A percentile compares a stretch with the other conserved stretches of the same genome.
phyloP scores from a whole-genome alignment of 257 asterid species.

The Avicennia marina region DNA sequence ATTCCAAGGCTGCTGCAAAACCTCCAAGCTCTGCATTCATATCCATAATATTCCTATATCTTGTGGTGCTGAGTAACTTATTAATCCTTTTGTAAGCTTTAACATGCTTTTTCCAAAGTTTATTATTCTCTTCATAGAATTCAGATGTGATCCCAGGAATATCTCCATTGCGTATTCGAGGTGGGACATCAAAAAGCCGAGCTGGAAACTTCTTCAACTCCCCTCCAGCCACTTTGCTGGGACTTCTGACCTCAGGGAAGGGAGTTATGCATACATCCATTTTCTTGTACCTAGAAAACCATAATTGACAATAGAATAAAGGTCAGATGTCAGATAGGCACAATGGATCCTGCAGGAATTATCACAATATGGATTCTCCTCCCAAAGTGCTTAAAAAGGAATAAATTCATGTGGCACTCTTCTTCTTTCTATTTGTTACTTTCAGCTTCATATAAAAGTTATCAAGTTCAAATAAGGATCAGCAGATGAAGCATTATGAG shows the following conservation, averaged over 20 bases:
- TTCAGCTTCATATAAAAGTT: too few relatives aligned
- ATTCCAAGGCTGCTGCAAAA: conserved; percentile 83
- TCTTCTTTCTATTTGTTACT: too few relatives aligned
- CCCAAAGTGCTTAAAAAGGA: too few relatives aligned
- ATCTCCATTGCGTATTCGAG: conserved; percentile 54
- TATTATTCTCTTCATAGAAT: conserved; percentile 57
- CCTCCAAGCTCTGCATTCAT: conserved; percentile 95
- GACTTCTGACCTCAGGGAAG: conserved; percentile 47
- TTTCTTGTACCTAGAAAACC: conserved; percentile 62
- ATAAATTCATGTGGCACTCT: too few relatives aligned
- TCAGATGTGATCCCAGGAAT: conserved; percentile 61
- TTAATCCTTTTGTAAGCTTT: conserved; percentile 50
- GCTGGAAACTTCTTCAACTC: conserved; percentile 68
- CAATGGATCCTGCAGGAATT: too few relatives aligned
- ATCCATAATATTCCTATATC: conserved; percentile 86
- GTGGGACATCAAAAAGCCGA: conserved; percentile 78
- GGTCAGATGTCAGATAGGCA: too few relatives aligned
- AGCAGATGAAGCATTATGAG: too few relatives aligned
- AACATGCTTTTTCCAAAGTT: conserved; percentile 73
- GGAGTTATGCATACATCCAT: conserved; percentile 80
- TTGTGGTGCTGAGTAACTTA: conserved; percentile 57
- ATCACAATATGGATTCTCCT: background rate
- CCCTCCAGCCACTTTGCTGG: conserved; percentile 56
- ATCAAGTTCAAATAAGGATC: too few relatives aligned
- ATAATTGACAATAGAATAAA: conserved; percentile 2